These are phyloP conservation scores for Chionographis japonica DNA, from an alignment of 106 monocot species.

Conservation along the genomic window DNA sequence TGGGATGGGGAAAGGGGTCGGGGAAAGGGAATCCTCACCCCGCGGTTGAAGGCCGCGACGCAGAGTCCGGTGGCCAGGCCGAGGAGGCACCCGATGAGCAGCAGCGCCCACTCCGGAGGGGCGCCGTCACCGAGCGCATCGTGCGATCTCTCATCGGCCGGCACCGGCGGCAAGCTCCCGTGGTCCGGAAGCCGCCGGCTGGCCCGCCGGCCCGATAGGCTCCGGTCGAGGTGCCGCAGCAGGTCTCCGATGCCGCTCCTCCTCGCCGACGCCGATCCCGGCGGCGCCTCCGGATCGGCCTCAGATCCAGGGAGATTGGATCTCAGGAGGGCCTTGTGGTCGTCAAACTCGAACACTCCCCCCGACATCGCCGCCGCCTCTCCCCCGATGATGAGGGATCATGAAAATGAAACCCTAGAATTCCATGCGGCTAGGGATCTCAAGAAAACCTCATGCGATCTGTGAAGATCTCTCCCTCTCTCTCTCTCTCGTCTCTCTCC, in stretches of 20 bases:
- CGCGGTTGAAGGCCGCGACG: constrained; percentile 96
- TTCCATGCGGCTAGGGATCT: too few species aligned
- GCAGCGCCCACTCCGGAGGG: constrained; percentile 98
- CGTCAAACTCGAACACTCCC: constrained; percentile 31
- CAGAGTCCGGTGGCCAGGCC: constrained; percentile 95
- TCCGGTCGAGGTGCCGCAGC: constrained; percentile 50
- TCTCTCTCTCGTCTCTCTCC: too few species aligned
- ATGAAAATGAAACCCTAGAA: too few species aligned
- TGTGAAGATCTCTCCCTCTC: too few species aligned
- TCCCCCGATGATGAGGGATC: too few species aligned
- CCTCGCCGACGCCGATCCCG: constrained; percentile 11
- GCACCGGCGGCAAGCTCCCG: constrained; percentile 5
- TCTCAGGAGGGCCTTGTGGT: constrained; percentile 48
- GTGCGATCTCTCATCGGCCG: constrained; percentile 5
- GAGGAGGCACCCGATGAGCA: constrained; percentile 94
- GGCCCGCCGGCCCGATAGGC: constrained; percentile 35
- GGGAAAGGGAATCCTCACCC: constrained; percentile 35
- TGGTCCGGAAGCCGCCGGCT: constrained; percentile 25
- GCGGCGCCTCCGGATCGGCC: constrained; percentile 30
- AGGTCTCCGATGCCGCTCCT: constrained; percentile 56
- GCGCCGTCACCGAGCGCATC: constrained; percentile 88
- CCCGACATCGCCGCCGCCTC: constrained; percentile 29
- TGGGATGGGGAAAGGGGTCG: neutral
- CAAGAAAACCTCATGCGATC: too few species aligned
- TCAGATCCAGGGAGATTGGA: constrained; percentile 26